These are phyloP conservation scores for Ulota crispa DNA, from an alignment of 225 moss, liverwort and hornwort genomes.

Conservation along the genomic window DNA sequence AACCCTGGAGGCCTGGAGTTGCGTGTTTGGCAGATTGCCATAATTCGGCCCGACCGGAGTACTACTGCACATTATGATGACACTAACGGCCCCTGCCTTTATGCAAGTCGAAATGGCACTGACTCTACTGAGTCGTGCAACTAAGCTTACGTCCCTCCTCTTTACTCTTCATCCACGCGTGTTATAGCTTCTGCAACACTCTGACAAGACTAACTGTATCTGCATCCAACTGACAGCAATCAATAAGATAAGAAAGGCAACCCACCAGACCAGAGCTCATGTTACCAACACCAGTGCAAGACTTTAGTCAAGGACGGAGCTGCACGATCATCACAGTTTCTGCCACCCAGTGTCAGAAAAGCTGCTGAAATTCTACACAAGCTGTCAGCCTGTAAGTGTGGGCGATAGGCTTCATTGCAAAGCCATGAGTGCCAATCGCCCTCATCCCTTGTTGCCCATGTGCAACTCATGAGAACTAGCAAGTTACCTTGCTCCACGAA, in stretches of 20 bases:
- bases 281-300: slow-evolving; percentile 13
- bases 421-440: slow-evolving; percentile 27
- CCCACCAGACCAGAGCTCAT: slow-evolving; percentile 18
- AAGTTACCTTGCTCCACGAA: neutral
- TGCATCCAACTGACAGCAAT: slow-evolving; percentile 18
- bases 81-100: neutral
- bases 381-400: slow-evolving; percentile 26
- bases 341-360: slow-evolving; percentile 24
- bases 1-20: no score
- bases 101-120: neutral
- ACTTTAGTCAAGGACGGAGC: neutral
- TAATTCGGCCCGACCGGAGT: neutral
- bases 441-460: slow-evolving; percentile 30
- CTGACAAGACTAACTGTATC: neutral
- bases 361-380: slow-evolving; percentile 26
- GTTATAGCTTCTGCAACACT: neutral
- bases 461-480: slow-evolving; percentile 30
- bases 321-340: slow-evolving; percentile 14
- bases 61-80: neutral
- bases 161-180: neutral
- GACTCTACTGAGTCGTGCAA: slow-evolving; percentile 10
- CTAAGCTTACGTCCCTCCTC: slow-evolving; percentile 18
- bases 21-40: neutral
- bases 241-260: neutral
- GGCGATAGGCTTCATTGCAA: slow-evolving; percentile 23